These are phyloP conservation scores for Phanerochaete sordida DNA, from an alignment of 768 basidiomycete species.

Conservation along the genomic window DNA sequence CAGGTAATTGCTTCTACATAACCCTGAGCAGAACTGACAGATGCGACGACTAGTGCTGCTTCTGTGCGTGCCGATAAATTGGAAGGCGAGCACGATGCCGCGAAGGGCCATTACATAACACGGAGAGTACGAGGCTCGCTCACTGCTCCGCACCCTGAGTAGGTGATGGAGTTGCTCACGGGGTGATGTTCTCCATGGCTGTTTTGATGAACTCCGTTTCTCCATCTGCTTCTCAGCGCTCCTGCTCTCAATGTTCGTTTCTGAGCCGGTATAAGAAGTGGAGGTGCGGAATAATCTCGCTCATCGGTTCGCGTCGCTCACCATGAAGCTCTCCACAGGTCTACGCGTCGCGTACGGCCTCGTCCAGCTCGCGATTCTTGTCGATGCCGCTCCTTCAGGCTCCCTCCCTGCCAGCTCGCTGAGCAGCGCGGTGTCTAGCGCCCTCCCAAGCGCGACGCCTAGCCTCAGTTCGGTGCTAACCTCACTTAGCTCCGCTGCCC, in stretches of 20 bases:
- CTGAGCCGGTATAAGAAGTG: background rate
- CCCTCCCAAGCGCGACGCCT: background rate
- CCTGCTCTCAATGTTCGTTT: background rate
- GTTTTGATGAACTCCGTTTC: background rate
- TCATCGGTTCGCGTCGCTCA: slow-evolving; percentile 4
- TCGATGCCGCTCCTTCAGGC: background rate
- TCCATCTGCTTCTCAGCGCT: slow-evolving; percentile 4
- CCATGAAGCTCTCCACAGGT: slow-evolving; percentile 12
- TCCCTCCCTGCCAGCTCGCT: background rate
- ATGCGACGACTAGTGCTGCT: background rate
- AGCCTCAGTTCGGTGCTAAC: background rate
- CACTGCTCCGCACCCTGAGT: background rate
- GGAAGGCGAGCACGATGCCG: background rate
- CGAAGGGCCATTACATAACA: background rate
- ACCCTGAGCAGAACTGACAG: background rate
- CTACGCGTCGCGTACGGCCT: slow-evolving; percentile 10
- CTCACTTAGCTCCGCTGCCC: background rate
- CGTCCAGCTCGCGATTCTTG: slow-evolving; percentile 5
- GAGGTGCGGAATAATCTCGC: slow-evolving; percentile 5
- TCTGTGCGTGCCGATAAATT: background rate
- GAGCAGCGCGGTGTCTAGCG: background rate
- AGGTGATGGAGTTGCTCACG: slow-evolving; percentile 1
- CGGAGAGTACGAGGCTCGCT: background rate
- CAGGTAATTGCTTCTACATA: too few relatives aligned
- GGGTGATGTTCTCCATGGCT: background rate